Evolutionary conservation across 768 basidiomycete genomes (phyloP).

Genomic region (Hygrophorus pudorinus): DNA sequence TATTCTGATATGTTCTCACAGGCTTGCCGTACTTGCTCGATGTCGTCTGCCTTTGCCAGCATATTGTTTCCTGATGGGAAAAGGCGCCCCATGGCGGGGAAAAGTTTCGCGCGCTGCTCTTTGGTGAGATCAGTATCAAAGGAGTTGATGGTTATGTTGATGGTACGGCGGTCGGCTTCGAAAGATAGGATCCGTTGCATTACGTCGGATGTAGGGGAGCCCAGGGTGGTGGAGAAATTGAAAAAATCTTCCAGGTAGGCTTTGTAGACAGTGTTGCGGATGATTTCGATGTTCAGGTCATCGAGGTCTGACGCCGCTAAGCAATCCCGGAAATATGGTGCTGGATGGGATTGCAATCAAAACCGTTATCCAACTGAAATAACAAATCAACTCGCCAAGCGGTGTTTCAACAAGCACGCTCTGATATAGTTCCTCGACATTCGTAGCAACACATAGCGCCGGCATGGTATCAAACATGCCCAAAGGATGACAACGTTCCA

Average conservation of each 20-base stretch:
- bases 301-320: slow-evolving; percentile 93
- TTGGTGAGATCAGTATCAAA: slow-evolving; percentile 93
- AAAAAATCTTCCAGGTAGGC: slow-evolving; percentile 98
- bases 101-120: slow-evolving; percentile 89
- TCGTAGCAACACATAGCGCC: slow-evolving; percentile 96
- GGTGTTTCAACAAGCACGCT: slow-evolving; percentile 97
- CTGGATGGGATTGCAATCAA: slow-evolving; percentile 22
- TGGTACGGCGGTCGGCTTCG: slow-evolving; percentile 92
- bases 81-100: slow-evolving; percentile 87
- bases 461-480: slow-evolving; percentile 99
- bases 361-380: background rate
- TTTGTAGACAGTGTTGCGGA: slow-evolving; percentile 98
- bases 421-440: slow-evolving; percentile 96
- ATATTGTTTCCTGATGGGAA: slow-evolving; percentile 95
- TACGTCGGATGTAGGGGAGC: slow-evolving; percentile 79
- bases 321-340: slow-evolving; percentile 95
- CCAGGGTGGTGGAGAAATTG: slow-evolving; percentile 67
- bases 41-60: slow-evolving; percentile 88
- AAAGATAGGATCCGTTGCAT: slow-evolving; percentile 91
- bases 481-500: slow-evolving; percentile 94
- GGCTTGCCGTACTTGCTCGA: slow-evolving; percentile 82
- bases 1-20: slow-evolving; percentile 89
- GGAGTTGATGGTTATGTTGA: slow-evolving; percentile 99
- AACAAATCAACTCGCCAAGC: slow-evolving; percentile 50
- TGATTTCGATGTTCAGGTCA: slow-evolving; percentile 99